A percentile compares a stretch with the other conserved stretches of the same genome.
These are phyloP conservation scores for Phylloporus rhodoxanthus DNA, from an alignment of 768 basidiomycete species.

Conservation along the genomic window DNA sequence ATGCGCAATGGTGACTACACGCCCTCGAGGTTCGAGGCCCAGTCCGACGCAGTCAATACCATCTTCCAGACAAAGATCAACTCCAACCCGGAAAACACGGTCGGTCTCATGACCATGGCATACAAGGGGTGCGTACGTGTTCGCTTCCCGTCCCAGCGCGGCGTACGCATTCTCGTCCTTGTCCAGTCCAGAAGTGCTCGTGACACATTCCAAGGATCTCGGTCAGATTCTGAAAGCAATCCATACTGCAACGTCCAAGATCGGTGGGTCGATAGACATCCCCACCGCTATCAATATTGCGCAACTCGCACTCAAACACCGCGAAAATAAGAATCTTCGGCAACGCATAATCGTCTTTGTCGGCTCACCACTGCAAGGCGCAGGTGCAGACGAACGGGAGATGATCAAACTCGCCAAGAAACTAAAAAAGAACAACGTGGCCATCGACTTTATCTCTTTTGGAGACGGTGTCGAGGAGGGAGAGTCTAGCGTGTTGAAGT, in stretches of 20 bases:
- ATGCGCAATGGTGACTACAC: constrained; percentile 93
- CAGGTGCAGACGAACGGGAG: constrained; percentile 65
- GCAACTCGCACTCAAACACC: constrained; percentile 93
- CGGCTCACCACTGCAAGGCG: constrained; percentile 76
- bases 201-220: constrained; percentile 91
- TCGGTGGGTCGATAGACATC: constrained; percentile 81
- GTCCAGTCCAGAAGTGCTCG: constrained; percentile 85
- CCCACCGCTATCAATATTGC: constrained; percentile 90
- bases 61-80: constrained; percentile 91
- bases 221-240: constrained; percentile 84
- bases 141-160: background rate
- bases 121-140: constrained; percentile 72
- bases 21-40: constrained; percentile 84
- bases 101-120: constrained; percentile 97
- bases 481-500: constrained; percentile 63
- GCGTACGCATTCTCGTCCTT: constrained; percentile 1
- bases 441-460: constrained; percentile 85
- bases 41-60: constrained; percentile 84
- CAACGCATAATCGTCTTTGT: constrained; percentile 95
- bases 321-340: constrained; percentile 96
- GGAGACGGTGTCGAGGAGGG: constrained; percentile 80
- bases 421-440: constrained; percentile 98
- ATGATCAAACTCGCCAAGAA: constrained; percentile 92
- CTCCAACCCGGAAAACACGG: constrained; percentile 95
- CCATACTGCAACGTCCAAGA: constrained; percentile 61